Evolutionary conservation across 305 asterid species (phyloP), one percentile per base, ranked within the genome.

Genomic region (Fraxinus dipetala): DNA sequence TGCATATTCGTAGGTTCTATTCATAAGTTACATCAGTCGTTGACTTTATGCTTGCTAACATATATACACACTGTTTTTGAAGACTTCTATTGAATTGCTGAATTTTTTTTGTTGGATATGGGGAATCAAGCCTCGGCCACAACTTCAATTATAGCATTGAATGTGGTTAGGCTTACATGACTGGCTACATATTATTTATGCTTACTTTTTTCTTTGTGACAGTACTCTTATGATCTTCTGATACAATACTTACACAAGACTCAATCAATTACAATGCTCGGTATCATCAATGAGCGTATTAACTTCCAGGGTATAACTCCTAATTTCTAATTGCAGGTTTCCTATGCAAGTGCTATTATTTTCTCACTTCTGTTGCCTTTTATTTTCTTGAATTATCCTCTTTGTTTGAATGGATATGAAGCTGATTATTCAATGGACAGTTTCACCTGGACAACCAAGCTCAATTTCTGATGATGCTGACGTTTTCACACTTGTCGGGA

Each of bases 401-500:
- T 82, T 77, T 78, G 65, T 69, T 72, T 40, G 22, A 65, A 82
- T 51, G 72, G 40, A 78, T 79, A 43, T 76, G 75, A 74, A 81
- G 28, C 77, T 84, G 79, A 54, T 67, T 75, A 51, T 36, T 78
- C 72, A 83, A 67, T 83, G 85, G 79, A 69, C 98, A 95, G 99
- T 95, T 86, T 92, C 93, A 85, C 93, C 98, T 82, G 98, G 98
- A 79, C 97, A 91, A 86, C 99, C 98, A 78, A 89, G 85, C 77
- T 95, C 97, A 79, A 88, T 94, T 85, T 93, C 98, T 80, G 99
- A 93, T 88, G 98, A 95, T 84, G 86, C 95, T 6, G 98, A 95
- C 82, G 91, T 85, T 84, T 94, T 95, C 69, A 86, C 98, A 20
- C 92, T 94, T 77, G 85, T 89, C 79, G 98, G 98, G 75, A 87